These are phyloP conservation scores for Pythium chondricola DNA, from an alignment of 352 stramenopile genomes.

Conservation along the genomic window DNA sequence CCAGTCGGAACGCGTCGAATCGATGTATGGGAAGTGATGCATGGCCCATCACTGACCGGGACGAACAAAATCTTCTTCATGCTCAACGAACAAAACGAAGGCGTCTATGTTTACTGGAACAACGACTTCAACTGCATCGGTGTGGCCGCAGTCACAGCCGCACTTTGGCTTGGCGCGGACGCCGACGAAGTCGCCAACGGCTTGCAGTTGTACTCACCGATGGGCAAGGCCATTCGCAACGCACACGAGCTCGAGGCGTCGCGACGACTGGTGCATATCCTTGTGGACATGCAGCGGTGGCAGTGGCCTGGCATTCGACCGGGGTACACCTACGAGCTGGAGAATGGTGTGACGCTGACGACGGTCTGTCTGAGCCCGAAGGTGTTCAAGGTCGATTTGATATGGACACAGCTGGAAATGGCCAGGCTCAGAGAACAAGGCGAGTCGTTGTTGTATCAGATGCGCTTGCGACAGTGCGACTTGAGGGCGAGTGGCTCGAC, in stretches of 20 bases:
- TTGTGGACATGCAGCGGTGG: slow-evolving; percentile 82
- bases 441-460: slow-evolving; percentile 43
- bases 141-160: slow-evolving; percentile 35
- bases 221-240: slow-evolving; percentile 52
- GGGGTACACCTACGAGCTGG: slow-evolving; percentile 63
- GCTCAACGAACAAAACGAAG: slow-evolving; percentile 77
- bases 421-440: slow-evolving; percentile 49
- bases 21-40: slow-evolving; percentile 51
- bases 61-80: slow-evolving; percentile 74
- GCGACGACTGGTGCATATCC: slow-evolving; percentile 60
- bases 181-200: slow-evolving; percentile 58
- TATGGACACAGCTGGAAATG: slow-evolving; percentile 52
- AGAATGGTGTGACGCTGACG: slow-evolving; percentile 64
- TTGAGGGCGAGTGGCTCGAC: slow-evolving; percentile 48
- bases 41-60: slow-evolving; percentile 16
- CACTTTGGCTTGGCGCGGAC: slow-evolving; percentile 59
- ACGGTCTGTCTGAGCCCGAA: slow-evolving; percentile 63
- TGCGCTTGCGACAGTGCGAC: slow-evolving; percentile 61
- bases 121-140: slow-evolving; percentile 61
- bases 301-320: slow-evolving; percentile 73
- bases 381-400: slow-evolving; percentile 67
- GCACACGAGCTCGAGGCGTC: slow-evolving; percentile 32
- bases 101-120: slow-evolving; percentile 76
- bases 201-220: slow-evolving; percentile 65
- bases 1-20: slow-evolving; percentile 31